A percentile compares a stretch with the other conserved stretches of the same genome.
Evolutionary conservation across 2,329 filamentous ascomycete genomes (phyloP).

Genomic region (Neopestalotiopsis sp.): DNA sequence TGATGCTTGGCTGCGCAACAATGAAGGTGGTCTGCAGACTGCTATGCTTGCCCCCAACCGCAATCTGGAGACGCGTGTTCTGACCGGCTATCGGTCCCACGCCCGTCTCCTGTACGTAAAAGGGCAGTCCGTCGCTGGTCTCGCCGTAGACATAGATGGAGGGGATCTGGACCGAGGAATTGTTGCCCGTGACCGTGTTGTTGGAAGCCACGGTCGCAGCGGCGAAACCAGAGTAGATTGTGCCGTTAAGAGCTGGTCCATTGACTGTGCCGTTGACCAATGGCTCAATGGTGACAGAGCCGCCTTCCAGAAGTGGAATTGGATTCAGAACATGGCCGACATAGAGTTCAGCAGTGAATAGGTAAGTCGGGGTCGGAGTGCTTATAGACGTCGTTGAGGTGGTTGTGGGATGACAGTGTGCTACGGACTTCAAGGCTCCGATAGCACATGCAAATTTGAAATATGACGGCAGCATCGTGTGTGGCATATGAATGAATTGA

Average conservation of each 20-base stretch:
- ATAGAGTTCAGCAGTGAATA: neutral
- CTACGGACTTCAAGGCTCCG: neutral
- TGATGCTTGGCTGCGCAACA: constrained; percentile 2
- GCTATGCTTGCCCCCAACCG: neutral
- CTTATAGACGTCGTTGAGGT: neutral
- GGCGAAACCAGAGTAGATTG: neutral
- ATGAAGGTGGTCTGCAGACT: neutral
- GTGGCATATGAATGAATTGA: neutral
- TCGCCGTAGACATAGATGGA: constrained; percentile 4
- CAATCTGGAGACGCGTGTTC: neutral
- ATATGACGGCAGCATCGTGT: neutral
- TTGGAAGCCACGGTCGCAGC: neutral
- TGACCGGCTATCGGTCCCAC: neutral
- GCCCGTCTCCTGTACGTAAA: neutral
- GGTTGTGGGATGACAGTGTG: neutral
- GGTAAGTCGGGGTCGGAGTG: neutral
- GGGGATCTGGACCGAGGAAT: neutral
- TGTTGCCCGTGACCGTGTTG: neutral
- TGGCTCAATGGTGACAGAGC: constrained; percentile 1
- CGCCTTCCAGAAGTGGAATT: neutral
- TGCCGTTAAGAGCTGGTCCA: neutral
- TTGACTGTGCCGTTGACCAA: neutral
- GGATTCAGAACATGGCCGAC: neutral
- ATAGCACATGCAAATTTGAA: neutral
- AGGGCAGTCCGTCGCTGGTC: neutral